Conservation (phyloP, 23 red algal genomes). For the Agarophyton chilense region DNA sequence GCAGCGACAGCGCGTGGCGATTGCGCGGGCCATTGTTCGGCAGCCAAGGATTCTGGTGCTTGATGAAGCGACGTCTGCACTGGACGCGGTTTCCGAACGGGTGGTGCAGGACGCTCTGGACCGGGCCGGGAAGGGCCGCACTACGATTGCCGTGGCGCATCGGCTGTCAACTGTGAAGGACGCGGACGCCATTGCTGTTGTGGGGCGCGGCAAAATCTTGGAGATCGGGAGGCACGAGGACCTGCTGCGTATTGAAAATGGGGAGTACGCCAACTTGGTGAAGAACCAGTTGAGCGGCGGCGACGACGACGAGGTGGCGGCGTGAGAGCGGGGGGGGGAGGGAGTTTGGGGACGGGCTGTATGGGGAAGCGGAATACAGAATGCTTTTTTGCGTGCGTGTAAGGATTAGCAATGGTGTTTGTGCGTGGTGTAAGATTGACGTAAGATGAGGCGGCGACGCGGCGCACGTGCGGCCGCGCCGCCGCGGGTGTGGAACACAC, state of each 20-base stretch:
- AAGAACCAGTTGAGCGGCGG: constrained; percentile 65
- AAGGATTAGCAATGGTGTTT: no score
- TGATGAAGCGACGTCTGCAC: constrained; percentile 88
- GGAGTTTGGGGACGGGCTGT: not conserved
- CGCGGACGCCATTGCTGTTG: constrained; percentile 88
- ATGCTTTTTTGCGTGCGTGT: no score
- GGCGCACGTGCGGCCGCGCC: not conserved
- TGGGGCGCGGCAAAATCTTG: constrained; percentile 82
- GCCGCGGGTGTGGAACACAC: no score
- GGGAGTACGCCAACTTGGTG: constrained; percentile 81
- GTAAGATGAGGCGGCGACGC: not conserved
- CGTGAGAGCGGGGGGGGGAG: not conserved
- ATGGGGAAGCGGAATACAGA: not conserved
- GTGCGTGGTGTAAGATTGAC: not conserved
- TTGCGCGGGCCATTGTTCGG: constrained; percentile 92
- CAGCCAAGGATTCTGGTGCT: constrained; percentile 86
- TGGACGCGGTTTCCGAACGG: constrained; percentile 86
- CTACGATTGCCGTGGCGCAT: constrained; percentile 95
- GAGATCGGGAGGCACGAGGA: constrained; percentile 87
- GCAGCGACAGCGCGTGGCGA: constrained; percentile 90
- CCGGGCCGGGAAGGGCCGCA: constrained; percentile 66
- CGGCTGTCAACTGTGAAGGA: constrained; percentile 89
- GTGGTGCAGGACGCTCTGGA: constrained; percentile 87
- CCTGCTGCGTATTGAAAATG: constrained; percentile 71
- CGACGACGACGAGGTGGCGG: constrained; percentile 4